Conservation (phyloP, 2,329 filamentous ascomycete species). For the Fusarium sp. region DNA sequence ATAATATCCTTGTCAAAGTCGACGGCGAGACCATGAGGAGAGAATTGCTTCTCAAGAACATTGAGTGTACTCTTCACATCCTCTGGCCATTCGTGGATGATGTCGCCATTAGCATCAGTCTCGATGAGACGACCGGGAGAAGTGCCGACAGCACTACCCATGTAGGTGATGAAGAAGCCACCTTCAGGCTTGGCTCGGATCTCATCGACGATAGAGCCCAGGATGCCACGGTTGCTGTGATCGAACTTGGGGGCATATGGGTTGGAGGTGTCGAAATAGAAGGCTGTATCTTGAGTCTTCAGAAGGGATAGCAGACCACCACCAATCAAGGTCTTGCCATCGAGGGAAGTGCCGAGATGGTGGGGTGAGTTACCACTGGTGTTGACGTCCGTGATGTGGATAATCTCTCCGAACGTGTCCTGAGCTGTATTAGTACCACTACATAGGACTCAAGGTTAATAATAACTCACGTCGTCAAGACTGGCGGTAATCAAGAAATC, state of each 20-base stretch:
- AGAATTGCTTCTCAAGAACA: conserved; percentile 71
- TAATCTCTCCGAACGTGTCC: conserved; percentile 71
- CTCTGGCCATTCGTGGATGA: conserved; percentile 73
- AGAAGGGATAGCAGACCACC: conserved; percentile 70
- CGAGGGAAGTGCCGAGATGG: conserved; percentile 66
- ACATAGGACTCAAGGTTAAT: too few species aligned
- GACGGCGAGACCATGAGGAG: conserved; percentile 70
- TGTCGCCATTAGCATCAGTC: conserved; percentile 70
- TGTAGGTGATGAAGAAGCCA: conserved; percentile 72
- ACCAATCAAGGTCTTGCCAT: conserved; percentile 70
- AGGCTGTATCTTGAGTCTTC: conserved; percentile 72
- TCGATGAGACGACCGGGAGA: conserved; percentile 71
- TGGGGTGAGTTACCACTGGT: conserved; percentile 72
- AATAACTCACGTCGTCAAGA: conserved; percentile 65
- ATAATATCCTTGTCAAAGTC: conserved; percentile 70
- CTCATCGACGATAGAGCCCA: conserved; percentile 72
- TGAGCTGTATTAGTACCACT: too few species aligned
- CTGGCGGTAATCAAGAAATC: conserved; percentile 71
- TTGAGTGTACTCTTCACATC: conserved; percentile 67
- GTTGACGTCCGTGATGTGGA: conserved; percentile 70
- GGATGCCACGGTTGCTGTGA: conserved; percentile 71
- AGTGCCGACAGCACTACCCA: conserved; percentile 70
- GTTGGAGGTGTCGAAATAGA: conserved; percentile 71
- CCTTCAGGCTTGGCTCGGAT: conserved; percentile 73
- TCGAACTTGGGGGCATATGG: conserved; percentile 70